phyloP scores from a whole-genome alignment of 768 basidiomycete species.

The Boletellus ananiceps region DNA sequence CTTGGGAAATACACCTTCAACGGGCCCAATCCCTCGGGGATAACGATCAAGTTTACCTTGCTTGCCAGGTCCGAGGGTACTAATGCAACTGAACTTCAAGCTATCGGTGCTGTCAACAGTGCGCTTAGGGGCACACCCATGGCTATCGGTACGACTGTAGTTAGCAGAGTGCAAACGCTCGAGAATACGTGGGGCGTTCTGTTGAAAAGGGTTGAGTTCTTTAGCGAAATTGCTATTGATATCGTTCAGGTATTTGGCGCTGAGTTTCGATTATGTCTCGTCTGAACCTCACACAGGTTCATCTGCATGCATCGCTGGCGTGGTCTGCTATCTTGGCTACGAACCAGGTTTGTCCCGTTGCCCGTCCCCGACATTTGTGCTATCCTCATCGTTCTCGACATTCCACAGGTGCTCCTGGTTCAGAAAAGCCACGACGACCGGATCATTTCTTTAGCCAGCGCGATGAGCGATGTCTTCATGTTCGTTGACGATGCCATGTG shows the following conservation, averaged over 20 bases:
- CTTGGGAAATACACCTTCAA: neutral
- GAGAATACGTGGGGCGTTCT: neutral
- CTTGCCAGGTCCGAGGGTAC: neutral
- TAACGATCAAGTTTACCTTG: no score
- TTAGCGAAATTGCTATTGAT: neutral
- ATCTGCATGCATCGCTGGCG: slow-evolving; percentile 2
- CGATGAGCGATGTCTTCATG: neutral
- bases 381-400: neutral
- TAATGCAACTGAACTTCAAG: neutral
- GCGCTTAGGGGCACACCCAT: neutral
- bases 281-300: neutral
- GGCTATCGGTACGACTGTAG: no score
- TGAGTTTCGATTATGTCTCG: neutral
- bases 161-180: neutral
- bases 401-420: neutral
- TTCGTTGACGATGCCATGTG: neutral
- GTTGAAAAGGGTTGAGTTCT: neutral
- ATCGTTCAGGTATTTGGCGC: neutral
- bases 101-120: neutral
- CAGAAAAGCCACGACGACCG: neutral
- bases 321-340: slow-evolving; percentile 1
- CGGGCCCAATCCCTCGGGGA: neutral
- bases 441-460: neutral
- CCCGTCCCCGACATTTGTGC: neutral
- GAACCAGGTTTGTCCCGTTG: neutral